Base-by-base conservation (phyloP, 1,139 yeast species). In the Yamadazyma conglobata region DNA sequence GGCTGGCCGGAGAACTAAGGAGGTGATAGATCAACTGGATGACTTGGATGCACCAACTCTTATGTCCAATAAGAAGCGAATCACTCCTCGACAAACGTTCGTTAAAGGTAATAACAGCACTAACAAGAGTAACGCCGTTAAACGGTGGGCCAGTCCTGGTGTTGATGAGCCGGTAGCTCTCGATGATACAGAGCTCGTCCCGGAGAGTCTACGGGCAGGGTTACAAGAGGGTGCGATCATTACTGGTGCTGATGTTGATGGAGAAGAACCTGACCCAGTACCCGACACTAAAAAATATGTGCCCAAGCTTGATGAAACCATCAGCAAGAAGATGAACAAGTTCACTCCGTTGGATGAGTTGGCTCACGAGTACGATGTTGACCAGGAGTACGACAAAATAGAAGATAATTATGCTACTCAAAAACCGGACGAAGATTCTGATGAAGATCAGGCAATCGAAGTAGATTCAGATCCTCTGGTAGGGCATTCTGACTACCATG, bases 311-410 rank as follows among this genome's bases (percentile, higher is more conserved):
- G 38, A 38, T 8, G 34, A 31, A 6, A 10, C 14, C 3, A 15
- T 37, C 2, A 32, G 28, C 10, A 23, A 17, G 18, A 33, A 33
- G 7, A 15, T 42, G 2, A 27, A 33, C 10, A 24, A 31, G 19
- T 32, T 24, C 18, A 17, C 34, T 4, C 22, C 33, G 7, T 10
- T 44, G n/a, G 25, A 29, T 15, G 35, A 40, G 15, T 20, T 44
- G 2, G 37, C 37, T 7, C 32, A 37, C 19, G 48, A 44, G 25
- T 44, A 44, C 27, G 39, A 37, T 14, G 45, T 44, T n/a, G 37
- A 44, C 22, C 34, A 39, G 42, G 59, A 39, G 19, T 43, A 39
- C 20, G 30, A 33, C 43, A 57, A 31, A 39, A 45, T 48, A 10
- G 45, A 43, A 17, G 46, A 44, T 21, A 41, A 44, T 14, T 50